Percentiles rank a stretch among this genome's conserved stretches.
Conservation (phyloP, 2,329 filamentous ascomycete genomes). For the Clathrospora elynae region DNA sequence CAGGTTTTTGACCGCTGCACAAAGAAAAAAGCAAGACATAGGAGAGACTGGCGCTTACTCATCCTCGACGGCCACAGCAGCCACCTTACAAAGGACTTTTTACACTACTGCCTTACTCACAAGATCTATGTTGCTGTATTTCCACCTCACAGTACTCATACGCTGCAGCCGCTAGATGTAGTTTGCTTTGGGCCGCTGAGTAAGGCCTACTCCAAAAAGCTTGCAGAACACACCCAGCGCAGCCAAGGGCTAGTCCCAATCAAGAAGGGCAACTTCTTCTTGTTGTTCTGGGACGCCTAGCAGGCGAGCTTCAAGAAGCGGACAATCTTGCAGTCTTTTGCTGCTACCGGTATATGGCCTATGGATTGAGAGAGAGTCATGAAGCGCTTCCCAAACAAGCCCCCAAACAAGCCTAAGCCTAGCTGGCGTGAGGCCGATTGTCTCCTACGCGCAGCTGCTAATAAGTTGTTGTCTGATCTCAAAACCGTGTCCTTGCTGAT, state of each 20-base stretch:
- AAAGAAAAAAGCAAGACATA: background rate
- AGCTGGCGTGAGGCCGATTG: background rate
- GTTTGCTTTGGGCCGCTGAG: background rate
- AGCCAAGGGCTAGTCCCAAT: too few species aligned
- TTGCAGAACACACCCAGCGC: too few species aligned
- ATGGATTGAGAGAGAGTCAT: too few species aligned
- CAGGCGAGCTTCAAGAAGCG: too few species aligned
- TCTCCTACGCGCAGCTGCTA: background rate
- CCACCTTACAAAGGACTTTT: too few species aligned
- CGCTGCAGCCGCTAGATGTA: background rate
- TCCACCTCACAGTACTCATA: background rate
- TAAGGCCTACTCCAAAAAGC: background rate
- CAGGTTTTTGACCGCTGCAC: background rate
- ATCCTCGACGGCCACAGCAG: background rate
- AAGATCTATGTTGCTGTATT: too few species aligned
- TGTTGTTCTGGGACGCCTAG: slow-evolving; percentile 2
- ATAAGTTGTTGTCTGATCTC: background rate
- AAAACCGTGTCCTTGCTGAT: background rate
- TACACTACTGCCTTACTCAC: too few species aligned
- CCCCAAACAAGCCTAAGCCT: background rate
- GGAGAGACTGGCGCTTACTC: background rate
- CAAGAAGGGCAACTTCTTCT: slow-evolving; percentile 4
- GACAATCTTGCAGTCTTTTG: too few species aligned
- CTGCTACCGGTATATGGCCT: too few species aligned
- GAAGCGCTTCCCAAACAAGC: background rate